These are phyloP conservation scores for Macrocybe gigantea DNA, from an alignment of 768 basidiomycete species.

Conservation along the genomic window DNA sequence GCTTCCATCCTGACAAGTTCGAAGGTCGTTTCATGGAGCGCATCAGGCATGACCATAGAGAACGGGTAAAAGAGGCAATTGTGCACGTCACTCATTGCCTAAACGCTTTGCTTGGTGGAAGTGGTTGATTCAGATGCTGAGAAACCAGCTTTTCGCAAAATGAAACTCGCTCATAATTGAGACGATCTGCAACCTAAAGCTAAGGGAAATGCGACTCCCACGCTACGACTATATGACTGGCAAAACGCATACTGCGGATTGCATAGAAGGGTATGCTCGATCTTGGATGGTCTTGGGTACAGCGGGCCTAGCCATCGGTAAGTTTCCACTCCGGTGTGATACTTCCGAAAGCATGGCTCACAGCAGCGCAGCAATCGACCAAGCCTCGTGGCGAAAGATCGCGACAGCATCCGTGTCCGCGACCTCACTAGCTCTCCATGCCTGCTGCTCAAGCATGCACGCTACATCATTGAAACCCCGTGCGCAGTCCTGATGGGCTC, in stretches of 20 bases:
- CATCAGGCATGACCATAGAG: slow-evolving; percentile 40
- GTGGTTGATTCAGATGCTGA: slow-evolving; percentile 5
- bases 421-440: slow-evolving; percentile 67
- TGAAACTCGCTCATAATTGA: too few relatives aligned
- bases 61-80: slow-evolving; percentile 51
- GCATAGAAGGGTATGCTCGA: slow-evolving; percentile 1
- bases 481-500: slow-evolving; percentile 59
- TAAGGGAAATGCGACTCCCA: too few relatives aligned
- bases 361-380: slow-evolving; percentile 42
- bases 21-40: slow-evolving; percentile 63
- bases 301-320: slow-evolving; percentile 1
- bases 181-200: too few relatives aligned
- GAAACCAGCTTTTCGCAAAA: background rate
- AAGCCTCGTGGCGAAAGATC: slow-evolving; percentile 67
- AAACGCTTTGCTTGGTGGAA: slow-evolving; percentile 45
- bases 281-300: slow-evolving; percentile 3
- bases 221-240: slow-evolving; percentile 15
- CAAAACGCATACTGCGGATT: slow-evolving; percentile 20
- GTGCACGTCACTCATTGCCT: slow-evolving; percentile 59
- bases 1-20: slow-evolving; percentile 81
- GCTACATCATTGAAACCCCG: slow-evolving; percentile 63
- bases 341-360: slow-evolving; percentile 12
- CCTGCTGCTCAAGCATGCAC: slow-evolving; percentile 51
- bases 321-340: too few relatives aligned
- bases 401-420: slow-evolving; percentile 64